Percentiles rank a stretch among this genome's conserved stretches.
Evolutionary conservation across 2,329 filamentous ascomycete species (phyloP).

Genomic region (Calycina herbarum): DNA sequence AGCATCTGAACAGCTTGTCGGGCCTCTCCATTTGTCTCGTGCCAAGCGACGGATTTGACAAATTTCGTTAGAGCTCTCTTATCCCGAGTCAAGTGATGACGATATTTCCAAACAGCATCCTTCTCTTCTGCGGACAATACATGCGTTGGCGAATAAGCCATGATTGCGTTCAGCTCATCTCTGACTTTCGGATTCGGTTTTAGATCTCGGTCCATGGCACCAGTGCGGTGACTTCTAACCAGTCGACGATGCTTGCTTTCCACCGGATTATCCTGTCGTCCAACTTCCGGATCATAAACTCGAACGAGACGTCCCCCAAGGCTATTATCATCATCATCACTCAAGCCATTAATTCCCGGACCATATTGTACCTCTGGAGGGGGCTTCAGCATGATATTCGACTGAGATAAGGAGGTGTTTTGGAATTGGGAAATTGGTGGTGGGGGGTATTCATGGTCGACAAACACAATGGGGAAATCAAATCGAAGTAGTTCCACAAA

Average conservation of each 20-base stretch:
- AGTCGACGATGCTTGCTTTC: constrained; percentile 92
- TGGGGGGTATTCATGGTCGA: constrained; percentile 87
- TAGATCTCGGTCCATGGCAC: constrained; percentile 90
- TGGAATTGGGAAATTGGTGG: constrained; percentile 78
- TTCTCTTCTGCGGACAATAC: constrained; percentile 87
- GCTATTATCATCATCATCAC: constrained; percentile 48
- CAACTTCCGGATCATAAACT: constrained; percentile 92
- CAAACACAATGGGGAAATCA: constrained; percentile 93
- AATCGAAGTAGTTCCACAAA: constrained; percentile 92
- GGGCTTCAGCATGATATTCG: constrained; percentile 72
- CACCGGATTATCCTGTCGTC: constrained; percentile 85
- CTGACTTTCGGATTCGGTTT: constrained; percentile 95
- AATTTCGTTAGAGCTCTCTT: constrained; percentile 95
- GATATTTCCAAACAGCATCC: constrained; percentile 95
- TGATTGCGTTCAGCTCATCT: constrained; percentile 87
- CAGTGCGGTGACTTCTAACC: constrained; percentile 85
- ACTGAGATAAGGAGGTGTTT: constrained; percentile 61
- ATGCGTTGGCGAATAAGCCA: constrained; percentile 91
- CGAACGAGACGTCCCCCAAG: constrained; percentile 66
- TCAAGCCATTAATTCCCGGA: constrained; percentile 77
- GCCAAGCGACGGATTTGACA: constrained; percentile 96
- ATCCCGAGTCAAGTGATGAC: constrained; percentile 89
- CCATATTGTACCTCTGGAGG: constrained; percentile 88
- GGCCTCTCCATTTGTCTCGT: constrained; percentile 72
- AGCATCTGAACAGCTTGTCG: constrained; percentile 88